Conservation (phyloP, 1,139 yeast genomes). For the Geotrichum australiense region DNA sequence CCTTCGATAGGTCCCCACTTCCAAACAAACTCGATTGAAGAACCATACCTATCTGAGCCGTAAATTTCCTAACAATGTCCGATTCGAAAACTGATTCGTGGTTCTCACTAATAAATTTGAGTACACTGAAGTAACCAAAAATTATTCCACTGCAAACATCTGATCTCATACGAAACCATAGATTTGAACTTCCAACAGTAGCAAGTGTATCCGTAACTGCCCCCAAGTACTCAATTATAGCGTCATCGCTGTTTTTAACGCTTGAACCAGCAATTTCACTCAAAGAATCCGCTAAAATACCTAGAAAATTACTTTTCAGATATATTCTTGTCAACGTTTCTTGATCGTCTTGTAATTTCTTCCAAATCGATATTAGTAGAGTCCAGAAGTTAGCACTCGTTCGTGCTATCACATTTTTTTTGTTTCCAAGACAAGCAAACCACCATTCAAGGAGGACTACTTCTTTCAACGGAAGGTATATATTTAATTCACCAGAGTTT, state of each 20-base stretch:
- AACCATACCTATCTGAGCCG: conserved; percentile 8
- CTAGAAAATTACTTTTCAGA: conserved; percentile 14
- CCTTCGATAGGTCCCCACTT: conserved; percentile 13
- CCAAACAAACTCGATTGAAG: conserved; percentile 14
- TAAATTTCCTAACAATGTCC: neutral
- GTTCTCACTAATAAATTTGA: neutral
- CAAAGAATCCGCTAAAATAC: conserved; percentile 14
- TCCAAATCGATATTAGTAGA: conserved; percentile 14
- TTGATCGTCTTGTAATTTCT: conserved; percentile 13
- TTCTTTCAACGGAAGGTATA: conserved; percentile 56
- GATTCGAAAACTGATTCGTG: neutral
- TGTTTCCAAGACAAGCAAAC: conserved; percentile 49
- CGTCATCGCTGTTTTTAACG: neutral
- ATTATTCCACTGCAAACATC: conserved; percentile 11
- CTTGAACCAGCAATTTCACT: neutral
- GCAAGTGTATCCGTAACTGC: conserved; percentile 11
- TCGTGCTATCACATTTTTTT: conserved; percentile 19
- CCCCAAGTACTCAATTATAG: neutral
- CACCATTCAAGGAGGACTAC: conserved; percentile 59
- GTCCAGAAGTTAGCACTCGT: conserved; percentile 19
- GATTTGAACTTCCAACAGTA: conserved; percentile 13
- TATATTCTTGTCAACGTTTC: conserved; percentile 18
- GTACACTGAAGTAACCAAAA: conserved; percentile 5
- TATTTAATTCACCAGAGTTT: conserved; percentile 36
- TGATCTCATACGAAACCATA: conserved; percentile 16